phyloP scores from a whole-genome alignment of 805 yeast species.

The Ogataea degrootiae region DNA sequence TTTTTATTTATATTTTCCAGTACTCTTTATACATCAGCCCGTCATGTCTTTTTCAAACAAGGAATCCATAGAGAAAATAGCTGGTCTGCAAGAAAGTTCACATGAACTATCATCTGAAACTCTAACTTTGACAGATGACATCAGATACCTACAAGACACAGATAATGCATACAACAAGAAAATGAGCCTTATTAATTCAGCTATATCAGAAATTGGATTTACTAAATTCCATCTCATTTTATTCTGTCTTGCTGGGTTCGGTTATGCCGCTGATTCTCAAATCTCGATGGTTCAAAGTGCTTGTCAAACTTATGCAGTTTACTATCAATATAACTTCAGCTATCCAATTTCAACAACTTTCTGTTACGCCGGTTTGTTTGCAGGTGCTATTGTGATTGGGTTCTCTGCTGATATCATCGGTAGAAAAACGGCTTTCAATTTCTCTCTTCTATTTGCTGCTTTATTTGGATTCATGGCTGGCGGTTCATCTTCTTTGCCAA shows the following conservation, averaged over 20 bases:
- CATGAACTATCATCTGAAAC: too few species aligned
- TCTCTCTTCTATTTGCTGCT: conserved; percentile 41
- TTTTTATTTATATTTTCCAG: too few species aligned
- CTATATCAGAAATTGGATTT: conserved; percentile 52
- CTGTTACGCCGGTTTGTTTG: conserved; percentile 42
- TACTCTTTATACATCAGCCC: too few species aligned
- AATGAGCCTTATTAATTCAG: conserved; percentile 38
- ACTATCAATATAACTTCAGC: conserved; percentile 36
- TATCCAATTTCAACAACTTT: conserved; percentile 38
- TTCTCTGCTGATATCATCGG: conserved; percentile 48
- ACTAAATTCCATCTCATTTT: conserved; percentile 44
- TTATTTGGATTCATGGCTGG: conserved; percentile 44
- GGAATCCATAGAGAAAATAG: too few species aligned
- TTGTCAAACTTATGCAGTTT: conserved; percentile 33
- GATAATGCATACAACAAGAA: conserved; percentile 19
- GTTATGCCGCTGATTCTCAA: conserved; percentile 45
- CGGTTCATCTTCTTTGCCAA: conserved; percentile 40
- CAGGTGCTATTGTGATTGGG: conserved; percentile 53
- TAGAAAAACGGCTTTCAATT: conserved; percentile 44
- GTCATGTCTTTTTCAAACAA: too few species aligned
- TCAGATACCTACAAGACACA: background rate
- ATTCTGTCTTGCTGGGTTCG: conserved; percentile 44
- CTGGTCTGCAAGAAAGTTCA: too few species aligned
- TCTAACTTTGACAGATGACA: background rate
- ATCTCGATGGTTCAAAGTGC: conserved; percentile 38